Evolutionary conservation across 1,284 basidiomycete species (phyloP), one percentile per base, ranked within the genome.

Genomic region (Pulchroboletus neoregius): DNA sequence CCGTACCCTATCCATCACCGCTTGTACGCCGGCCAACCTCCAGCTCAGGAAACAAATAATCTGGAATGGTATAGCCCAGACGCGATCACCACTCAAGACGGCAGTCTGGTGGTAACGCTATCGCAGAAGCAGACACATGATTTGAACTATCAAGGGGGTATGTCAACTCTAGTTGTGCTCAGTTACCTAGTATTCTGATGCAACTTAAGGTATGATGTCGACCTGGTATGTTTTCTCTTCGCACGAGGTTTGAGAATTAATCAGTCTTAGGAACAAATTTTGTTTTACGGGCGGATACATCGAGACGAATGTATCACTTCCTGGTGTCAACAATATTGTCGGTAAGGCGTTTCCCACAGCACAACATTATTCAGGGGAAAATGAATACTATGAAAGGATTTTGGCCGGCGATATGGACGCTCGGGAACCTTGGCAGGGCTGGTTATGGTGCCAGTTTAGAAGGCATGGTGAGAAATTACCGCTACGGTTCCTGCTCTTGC

Each of bases 201-300:
- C n/a, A 61, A 58, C 76, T 26, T 6, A 22, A 64, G 62, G 62
- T 22, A 68, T 70, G 67, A 46, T 68, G 54, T 55, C 65, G 5
- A 60, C 62, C n/a, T 69, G 69, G 67, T 65, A 33, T 36, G 44
- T 48, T 35, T 31, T 40, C 33, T 41, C 24, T 9, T 43, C 43
- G 18, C 16, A 22, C 12, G 16, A 39, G 7, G 10, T 32, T 46
- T 41, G 9, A 45, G 24, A 28, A 32, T 45, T 51, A 9, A 63
- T 7, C 34, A 27, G 4, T n/a, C 12, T 11, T 34, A 68, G 84
- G 82, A 85, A 86, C 62, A 84, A 90, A 65, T 82, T 91, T 58
- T 91, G 88, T 64, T 91, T 91, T 68, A 84, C 80, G 3, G 77
- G 79, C 13, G 82, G 81, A 13, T 80, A 82, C 57, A 70, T 83